Conservation (phyloP, 257 asterid species). For the Lavandula angustifolia region DNA sequence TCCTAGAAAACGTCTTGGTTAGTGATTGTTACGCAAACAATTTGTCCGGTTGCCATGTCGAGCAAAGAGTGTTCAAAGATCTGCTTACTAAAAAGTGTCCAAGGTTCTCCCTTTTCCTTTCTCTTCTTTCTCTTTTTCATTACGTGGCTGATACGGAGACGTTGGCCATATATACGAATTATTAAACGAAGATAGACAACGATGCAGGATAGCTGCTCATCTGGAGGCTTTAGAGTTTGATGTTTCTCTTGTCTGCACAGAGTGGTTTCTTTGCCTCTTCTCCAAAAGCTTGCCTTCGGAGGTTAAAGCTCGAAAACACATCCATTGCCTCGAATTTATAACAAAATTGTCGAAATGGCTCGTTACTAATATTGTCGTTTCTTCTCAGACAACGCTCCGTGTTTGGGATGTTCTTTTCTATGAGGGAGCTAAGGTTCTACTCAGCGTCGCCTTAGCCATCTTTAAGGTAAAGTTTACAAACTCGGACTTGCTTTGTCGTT, state of each 20-base stretch:
- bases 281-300: slow-evolving; percentile 98
- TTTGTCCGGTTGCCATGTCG: slow-evolving; percentile 96
- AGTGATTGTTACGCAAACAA: slow-evolving; percentile 87
- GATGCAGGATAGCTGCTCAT: slow-evolving; percentile 84
- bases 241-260: slow-evolving; percentile 96
- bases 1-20: slow-evolving; percentile 85
- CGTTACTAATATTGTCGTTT: slow-evolving; percentile 28
- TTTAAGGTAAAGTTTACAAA: slow-evolving; percentile 58
- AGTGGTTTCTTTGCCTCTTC: slow-evolving; percentile 95
- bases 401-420: slow-evolving; percentile 98
- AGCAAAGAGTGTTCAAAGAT: slow-evolving; percentile 93
- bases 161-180: slow-evolving; percentile 21
- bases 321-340: background rate
- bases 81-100: slow-evolving; percentile 81
- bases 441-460: slow-evolving; percentile 85
- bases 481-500: slow-evolving; percentile 7
- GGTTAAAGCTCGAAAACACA: slow-evolving; percentile 44
- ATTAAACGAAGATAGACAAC: slow-evolving; percentile 13
- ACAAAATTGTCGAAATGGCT: background rate
- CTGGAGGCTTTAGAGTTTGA: slow-evolving; percentile 89
- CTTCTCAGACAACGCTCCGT: slow-evolving; percentile 81
- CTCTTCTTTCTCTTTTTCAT: background rate
- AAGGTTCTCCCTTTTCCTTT: slow-evolving; percentile 47
- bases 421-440: slow-evolving; percentile 89
- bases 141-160: slow-evolving; percentile 4